Percentiles rank a stretch among this genome's conserved stretches.
Conservation (phyloP, 768 basidiomycete species). For the Tephrocybe sp. region DNA sequence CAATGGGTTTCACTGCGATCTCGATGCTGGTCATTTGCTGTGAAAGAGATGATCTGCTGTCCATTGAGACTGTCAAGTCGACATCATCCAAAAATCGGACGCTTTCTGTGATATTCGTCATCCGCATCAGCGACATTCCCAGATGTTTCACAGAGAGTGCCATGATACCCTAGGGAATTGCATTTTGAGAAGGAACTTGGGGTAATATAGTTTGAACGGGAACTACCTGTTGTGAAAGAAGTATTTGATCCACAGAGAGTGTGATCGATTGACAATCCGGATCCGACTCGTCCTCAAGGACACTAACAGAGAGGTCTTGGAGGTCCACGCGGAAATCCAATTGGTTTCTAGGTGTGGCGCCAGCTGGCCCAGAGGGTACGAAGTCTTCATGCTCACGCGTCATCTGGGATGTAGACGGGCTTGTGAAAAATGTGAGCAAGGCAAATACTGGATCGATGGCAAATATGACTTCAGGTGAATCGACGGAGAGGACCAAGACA, state of each 20-base stretch:
- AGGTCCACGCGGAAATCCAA: slow-evolving; percentile 82
- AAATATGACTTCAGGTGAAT: slow-evolving; percentile 91
- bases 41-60: slow-evolving; percentile 70
- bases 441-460: slow-evolving; percentile 90
- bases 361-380: not conserved
- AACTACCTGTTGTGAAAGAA: slow-evolving; percentile 88
- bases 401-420: slow-evolving; percentile 37
- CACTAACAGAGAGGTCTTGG: slow-evolving; percentile 84
- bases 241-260: slow-evolving; percentile 77
- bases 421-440: slow-evolving; percentile 81
- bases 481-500: slow-evolving; percentile 79
- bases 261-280: slow-evolving; percentile 83
- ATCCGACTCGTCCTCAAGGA: slow-evolving; percentile 84
- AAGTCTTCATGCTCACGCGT: slow-evolving; percentile 8
- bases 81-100: slow-evolving; percentile 94
- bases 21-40: slow-evolving; percentile 85
- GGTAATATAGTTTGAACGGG: not conserved
- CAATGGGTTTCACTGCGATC: slow-evolving; percentile 74
- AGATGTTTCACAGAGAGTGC: slow-evolving; percentile 78
- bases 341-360: not conserved
- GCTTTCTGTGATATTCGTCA: slow-evolving; percentile 80
- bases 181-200: not conserved
- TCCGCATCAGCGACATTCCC: slow-evolving; percentile 91
- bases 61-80: slow-evolving; percentile 84
- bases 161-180: slow-evolving; percentile 59